These are phyloP conservation scores for Ramularia endophylla DNA, from an alignment of 2,329 filamentous ascomycete species.

Conservation along the genomic window DNA sequence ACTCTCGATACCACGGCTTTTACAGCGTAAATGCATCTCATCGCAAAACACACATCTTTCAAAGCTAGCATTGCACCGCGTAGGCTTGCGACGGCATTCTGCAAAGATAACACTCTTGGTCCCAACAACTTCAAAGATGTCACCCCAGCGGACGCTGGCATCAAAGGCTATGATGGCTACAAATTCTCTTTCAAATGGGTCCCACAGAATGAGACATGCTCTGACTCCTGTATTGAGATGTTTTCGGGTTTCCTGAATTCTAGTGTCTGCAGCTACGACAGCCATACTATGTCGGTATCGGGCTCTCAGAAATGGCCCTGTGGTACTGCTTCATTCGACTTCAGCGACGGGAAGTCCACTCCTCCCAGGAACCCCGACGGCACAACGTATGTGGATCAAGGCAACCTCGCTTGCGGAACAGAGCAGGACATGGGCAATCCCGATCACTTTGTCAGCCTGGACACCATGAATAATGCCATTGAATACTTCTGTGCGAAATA, in stretches of 20 bases:
- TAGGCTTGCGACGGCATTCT: slow-evolving; percentile 1
- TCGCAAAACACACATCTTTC: not conserved
- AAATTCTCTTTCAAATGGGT: not conserved
- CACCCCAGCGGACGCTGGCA: not conserved
- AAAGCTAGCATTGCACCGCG: not conserved
- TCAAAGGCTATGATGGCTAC: not conserved
- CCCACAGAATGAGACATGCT: not conserved
- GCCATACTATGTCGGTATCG: not conserved
- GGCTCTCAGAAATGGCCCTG: not conserved
- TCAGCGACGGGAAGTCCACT: not conserved
- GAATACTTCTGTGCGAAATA: not conserved
- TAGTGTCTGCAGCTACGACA: slow-evolving; percentile 2
- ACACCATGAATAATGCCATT: not conserved
- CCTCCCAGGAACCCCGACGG: too few relatives aligned
- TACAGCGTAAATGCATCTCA: not conserved
- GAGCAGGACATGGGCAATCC: not conserved
- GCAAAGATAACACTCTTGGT: not conserved
- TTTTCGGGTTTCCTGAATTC: not conserved
- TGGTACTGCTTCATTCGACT: not conserved
- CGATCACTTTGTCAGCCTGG: not conserved
- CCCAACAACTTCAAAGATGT: not conserved
- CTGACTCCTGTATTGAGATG: not conserved
- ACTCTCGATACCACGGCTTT: not conserved
- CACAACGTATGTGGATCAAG: not conserved
- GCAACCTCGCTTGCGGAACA: not conserved